Percentiles rank a stretch among this genome's conserved stretches.
Evolutionary conservation across 2,329 filamentous ascomycete species (phyloP).

Genomic region (Triangularia setosa): DNA sequence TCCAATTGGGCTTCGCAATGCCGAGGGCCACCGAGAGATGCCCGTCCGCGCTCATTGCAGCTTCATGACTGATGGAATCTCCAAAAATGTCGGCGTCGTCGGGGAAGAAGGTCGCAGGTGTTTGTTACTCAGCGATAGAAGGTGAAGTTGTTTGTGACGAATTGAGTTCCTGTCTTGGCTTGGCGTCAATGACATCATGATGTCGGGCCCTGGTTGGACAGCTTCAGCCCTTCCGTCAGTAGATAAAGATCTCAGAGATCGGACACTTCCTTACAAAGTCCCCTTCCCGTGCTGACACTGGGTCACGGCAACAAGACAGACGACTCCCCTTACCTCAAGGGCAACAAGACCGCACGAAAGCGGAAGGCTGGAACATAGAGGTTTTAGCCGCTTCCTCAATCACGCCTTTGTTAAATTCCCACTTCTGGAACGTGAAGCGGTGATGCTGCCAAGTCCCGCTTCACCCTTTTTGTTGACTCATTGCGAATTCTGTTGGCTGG

Average conservation of each 20-base stretch:
- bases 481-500: background rate
- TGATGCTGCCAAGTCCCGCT: background rate
- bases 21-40: slow-evolving; percentile 1
- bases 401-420: background rate
- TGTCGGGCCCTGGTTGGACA: background rate
- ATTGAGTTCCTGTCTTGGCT: background rate
- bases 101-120: background rate
- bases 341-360: background rate
- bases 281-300: background rate
- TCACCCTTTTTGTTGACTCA: background rate
- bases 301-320: background rate
- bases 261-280: background rate
- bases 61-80: background rate
- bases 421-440: background rate
- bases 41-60: background rate
- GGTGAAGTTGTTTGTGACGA: background rate
- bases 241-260: background rate
- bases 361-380: background rate
- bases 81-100: background rate
- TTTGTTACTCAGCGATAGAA: background rate
- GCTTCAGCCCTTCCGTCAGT: background rate
- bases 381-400: background rate
- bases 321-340: background rate
- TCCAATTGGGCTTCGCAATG: background rate
- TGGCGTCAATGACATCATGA: slow-evolving; percentile 14